A percentile compares a stretch with the other conserved stretches of the same genome.
Conservation (phyloP, 106 monocot species). For the Dendrobium catenatum region DNA sequence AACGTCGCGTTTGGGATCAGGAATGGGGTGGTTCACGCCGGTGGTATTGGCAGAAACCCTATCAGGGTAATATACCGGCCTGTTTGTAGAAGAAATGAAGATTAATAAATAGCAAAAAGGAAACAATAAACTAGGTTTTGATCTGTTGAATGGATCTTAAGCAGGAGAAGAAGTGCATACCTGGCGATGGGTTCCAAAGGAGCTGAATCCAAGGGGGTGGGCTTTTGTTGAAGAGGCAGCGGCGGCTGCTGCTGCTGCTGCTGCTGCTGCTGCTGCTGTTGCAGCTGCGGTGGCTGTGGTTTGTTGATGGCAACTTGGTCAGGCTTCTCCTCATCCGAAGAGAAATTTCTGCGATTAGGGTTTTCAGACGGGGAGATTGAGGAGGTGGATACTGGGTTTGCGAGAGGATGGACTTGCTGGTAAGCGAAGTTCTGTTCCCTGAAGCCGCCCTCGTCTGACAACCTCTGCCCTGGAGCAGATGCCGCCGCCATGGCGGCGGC, state of each 20-base stretch:
- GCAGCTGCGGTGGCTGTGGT: slow-evolving; percentile 16
- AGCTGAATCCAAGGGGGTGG: neutral
- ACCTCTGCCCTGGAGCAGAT: neutral
- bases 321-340: slow-evolving; percentile 59
- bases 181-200: slow-evolving; percentile 7
- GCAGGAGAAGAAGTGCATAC: neutral
- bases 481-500: neutral
- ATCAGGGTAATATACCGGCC: slow-evolving; percentile 16
- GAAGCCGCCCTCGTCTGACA: slow-evolving; percentile 6
- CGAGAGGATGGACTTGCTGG: slow-evolving; percentile 10
- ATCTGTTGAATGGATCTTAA: neutral
- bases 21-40: slow-evolving; percentile 9
- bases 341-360: slow-evolving; percentile 28
- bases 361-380: slow-evolving; percentile 46
- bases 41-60: neutral
- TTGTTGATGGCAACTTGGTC: slow-evolving; percentile 28
- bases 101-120: neutral
- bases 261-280: no score
- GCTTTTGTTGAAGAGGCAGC: neutral
- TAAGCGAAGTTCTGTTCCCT: neutral
- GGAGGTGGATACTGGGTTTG: slow-evolving; percentile 1
- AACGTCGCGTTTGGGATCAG: slow-evolving; percentile 16
- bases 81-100: neutral
- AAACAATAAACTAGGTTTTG: no score
- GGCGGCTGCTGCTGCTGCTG: neutral